Evolutionary conservation across 176 grass and related monocot genomes (phyloP).

Genomic region (Carex myosuroides): DNA sequence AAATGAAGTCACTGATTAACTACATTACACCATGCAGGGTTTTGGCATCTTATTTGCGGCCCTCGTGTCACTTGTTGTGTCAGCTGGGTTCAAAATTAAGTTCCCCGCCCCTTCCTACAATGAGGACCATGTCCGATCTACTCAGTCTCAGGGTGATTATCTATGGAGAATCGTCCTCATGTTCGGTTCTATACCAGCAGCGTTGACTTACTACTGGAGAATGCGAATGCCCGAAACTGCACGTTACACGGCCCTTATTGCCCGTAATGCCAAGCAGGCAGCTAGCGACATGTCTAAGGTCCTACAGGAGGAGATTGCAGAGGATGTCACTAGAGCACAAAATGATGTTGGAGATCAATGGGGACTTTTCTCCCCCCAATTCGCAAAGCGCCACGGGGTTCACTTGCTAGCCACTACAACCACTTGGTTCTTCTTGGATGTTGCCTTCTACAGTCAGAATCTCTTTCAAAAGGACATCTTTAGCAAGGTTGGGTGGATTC

Average conservation of each 20-base stretch:
- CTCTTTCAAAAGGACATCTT: conserved; percentile 92
- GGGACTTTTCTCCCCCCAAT: conserved; percentile 70
- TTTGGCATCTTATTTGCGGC: conserved; percentile 67
- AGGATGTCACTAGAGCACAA: background rate
- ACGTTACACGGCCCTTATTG: conserved; percentile 76
- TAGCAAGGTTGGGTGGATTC: conserved; percentile 58
- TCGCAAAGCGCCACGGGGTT: conserved; percentile 37
- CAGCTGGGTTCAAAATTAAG: conserved; percentile 39
- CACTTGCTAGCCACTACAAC: conserved; percentile 52
- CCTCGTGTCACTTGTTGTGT: conserved; percentile 37
- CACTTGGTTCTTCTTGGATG: conserved; percentile 80
- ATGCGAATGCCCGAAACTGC: conserved; percentile 88
- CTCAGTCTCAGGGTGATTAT: conserved; percentile 42
- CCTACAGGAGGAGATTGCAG: conserved; percentile 36
- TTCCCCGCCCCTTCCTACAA: conserved; percentile 34
- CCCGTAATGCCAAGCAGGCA: conserved; percentile 54
- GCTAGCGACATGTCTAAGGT: conserved; percentile 66
- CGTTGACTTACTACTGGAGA: conserved; percentile 76
- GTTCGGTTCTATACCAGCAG: conserved; percentile 47
- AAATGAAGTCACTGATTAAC: background rate
- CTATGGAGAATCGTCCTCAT: conserved; percentile 73
- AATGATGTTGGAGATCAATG: background rate
- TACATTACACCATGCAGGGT: conserved; percentile 34
- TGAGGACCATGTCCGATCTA: conserved; percentile 3
- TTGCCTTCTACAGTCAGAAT: conserved; percentile 86